Conservation (phyloP, 2,329 filamentous ascomycete genomes). For the Fusarium luffae region DNA sequence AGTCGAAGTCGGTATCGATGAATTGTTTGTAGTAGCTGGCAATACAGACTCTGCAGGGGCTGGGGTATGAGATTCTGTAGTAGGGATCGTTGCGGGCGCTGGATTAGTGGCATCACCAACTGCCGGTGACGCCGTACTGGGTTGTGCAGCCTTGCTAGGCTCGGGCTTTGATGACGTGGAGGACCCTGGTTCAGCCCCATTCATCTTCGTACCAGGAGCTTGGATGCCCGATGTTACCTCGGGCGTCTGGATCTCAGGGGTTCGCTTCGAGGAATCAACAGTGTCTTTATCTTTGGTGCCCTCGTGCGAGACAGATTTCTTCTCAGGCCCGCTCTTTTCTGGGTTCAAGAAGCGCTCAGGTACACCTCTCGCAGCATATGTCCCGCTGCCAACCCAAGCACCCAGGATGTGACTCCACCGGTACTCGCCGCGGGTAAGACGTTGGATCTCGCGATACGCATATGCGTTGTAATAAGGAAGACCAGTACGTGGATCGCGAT, state of each 20-base stretch:
- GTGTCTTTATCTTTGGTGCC: conserved; percentile 33
- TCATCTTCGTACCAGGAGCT: conserved; percentile 1
- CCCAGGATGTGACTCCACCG: conserved; percentile 85
- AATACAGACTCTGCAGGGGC: background rate
- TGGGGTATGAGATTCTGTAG: background rate
- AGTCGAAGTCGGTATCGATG: background rate
- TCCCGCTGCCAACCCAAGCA: conserved; percentile 80
- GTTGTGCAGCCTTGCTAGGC: conserved; percentile 13
- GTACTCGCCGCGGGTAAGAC: conserved; percentile 77
- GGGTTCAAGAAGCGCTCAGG: conserved; percentile 76
- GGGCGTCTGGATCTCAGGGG: conserved; percentile 16
- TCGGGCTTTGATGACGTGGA: conserved; percentile 7
- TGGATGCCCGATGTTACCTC: conserved; percentile 9
- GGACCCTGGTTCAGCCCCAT: conserved; percentile 6
- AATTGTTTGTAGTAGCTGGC: background rate
- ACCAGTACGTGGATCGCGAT: conserved; percentile 85
- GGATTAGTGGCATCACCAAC: conserved; percentile 6
- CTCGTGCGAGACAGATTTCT: conserved; percentile 24
- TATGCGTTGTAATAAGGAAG: conserved; percentile 82
- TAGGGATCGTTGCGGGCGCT: conserved; percentile 5
- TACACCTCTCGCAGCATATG: conserved; percentile 77
- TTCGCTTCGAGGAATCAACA: conserved; percentile 20
- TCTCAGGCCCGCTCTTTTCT: conserved; percentile 44
- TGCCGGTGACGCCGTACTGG: conserved; percentile 6
- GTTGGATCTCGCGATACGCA: conserved; percentile 85